These are phyloP conservation scores for Ophiostoma tasmaniense DNA, from an alignment of 2,329 filamentous ascomycete species.

Conservation along the genomic window DNA sequence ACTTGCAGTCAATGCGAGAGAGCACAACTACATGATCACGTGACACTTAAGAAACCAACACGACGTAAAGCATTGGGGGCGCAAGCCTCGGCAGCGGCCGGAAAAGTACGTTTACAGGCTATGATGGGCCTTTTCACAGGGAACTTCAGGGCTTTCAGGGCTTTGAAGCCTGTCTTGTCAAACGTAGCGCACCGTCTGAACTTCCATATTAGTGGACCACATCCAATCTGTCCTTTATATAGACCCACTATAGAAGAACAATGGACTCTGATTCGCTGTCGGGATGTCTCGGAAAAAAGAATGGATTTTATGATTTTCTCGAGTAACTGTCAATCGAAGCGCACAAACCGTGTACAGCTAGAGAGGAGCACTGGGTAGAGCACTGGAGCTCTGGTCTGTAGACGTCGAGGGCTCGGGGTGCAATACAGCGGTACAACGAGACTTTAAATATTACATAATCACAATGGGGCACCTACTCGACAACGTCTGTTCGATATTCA, in stretches of 20 bases:
- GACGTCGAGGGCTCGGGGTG: too few relatives aligned
- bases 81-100: not conserved
- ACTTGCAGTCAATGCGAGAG: not conserved
- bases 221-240: not conserved
- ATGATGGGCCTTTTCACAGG: too few relatives aligned
- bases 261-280: not conserved
- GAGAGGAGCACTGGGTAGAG: not conserved
- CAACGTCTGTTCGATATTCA: too few relatives aligned
- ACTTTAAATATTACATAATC: not conserved
- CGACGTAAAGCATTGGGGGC: not conserved
- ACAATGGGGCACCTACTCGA: not conserved
- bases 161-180: too few relatives aligned
- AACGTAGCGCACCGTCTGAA: too few relatives aligned
- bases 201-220: not conserved
- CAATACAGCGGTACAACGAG: not conserved
- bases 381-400: not conserved
- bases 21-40: not conserved
- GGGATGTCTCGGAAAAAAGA: constrained; percentile 7
- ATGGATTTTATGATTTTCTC: not conserved
- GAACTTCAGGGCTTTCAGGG: not conserved
- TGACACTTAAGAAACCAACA: not conserved
- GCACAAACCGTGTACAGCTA: not conserved
- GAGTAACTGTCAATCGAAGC: not conserved
- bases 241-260: not conserved
- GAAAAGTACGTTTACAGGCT: not conserved